Conservation (phyloP, 345 rosid species). For the Ceriops tagal region DNA sequence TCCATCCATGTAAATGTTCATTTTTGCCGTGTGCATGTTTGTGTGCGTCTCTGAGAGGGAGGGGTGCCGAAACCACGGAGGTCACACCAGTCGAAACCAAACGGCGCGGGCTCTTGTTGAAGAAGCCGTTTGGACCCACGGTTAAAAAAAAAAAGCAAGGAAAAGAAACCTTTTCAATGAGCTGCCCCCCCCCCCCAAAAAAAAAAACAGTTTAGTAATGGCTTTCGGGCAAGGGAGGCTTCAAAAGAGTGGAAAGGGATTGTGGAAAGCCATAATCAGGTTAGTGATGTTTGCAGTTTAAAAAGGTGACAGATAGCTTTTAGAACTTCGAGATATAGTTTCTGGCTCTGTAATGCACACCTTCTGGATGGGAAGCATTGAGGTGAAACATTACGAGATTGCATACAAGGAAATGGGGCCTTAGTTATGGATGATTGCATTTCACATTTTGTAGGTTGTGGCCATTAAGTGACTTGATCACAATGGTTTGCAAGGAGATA, state of each 20-base stretch:
- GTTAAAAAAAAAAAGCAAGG: too few relatives aligned
- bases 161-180: too few relatives aligned
- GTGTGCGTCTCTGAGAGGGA: too few relatives aligned
- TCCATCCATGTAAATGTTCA: too few relatives aligned
- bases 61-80: too few relatives aligned
- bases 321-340: neutral
- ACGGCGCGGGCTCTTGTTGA: too few relatives aligned
- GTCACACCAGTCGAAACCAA: too few relatives aligned
- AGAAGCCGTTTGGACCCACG: too few relatives aligned
- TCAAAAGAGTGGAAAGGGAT: conserved; percentile 25
- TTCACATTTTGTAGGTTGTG: conserved; percentile 50
- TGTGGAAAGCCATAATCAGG: conserved; percentile 28
- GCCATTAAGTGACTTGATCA: conserved; percentile 92
- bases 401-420: too few relatives aligned
- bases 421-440: too few relatives aligned
- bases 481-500: conserved; percentile 73
- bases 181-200: too few relatives aligned
- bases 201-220: neutral
- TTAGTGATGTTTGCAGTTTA: neutral
- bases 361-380: neutral
- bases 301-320: neutral
- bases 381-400: neutral
- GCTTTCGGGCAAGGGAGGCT: conserved; percentile 29
- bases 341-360: neutral
- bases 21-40: too few relatives aligned